Base-by-base conservation (phyloP, 2,329 filamentous ascomycete genomes). In the Exophiala phaeomuriformis region DNA sequence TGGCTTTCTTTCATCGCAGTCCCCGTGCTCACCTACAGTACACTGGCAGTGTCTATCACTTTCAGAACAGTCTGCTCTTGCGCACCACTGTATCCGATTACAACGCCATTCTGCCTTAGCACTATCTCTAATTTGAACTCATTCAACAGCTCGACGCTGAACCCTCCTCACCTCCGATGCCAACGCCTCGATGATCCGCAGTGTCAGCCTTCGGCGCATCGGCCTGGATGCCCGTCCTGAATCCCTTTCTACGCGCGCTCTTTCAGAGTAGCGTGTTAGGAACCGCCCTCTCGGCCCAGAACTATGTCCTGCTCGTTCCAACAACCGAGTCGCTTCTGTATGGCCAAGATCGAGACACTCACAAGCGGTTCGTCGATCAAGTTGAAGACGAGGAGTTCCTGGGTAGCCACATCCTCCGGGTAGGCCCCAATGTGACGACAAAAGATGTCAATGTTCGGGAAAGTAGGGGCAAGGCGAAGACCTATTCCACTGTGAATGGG, bases 241-340 rank as follows among this genome's bases (percentile, higher is more conserved):
- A 98, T 76, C 93, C 93, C 71, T 97, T 96, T 75, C 81, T 98
- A 72, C 85, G 88, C 78, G 90, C 91, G 79, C 97, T 98, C 83
- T 96, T 96, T 81, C 90, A 89, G 77, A 97, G 90, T 81, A 84
- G 88, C 71, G 81, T 96, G 69, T 86, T 87, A 64, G 78, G 86
- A 66, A 91, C 97, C 83, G 97, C 93, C 78, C 82, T 85, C 60
- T 90, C 93, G 51, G 81, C 90, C 61, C 86, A 93, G 71, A 88
- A 95, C 71, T 88, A 97, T 77, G 82, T 98, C 65, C 81, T 98
- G 52, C 85, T 98, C 48, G 91, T 97, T 36, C 93, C 93, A 44
- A 86, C 87, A 50, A 96, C 91, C 67, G 91, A 97, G 72, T 85
- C 90, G 63, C 83, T 98, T 66, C 81, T 95, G 66, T 88, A 86